Conservation (phyloP, 768 basidiomycete species). For the Boletus rubropictus region DNA sequence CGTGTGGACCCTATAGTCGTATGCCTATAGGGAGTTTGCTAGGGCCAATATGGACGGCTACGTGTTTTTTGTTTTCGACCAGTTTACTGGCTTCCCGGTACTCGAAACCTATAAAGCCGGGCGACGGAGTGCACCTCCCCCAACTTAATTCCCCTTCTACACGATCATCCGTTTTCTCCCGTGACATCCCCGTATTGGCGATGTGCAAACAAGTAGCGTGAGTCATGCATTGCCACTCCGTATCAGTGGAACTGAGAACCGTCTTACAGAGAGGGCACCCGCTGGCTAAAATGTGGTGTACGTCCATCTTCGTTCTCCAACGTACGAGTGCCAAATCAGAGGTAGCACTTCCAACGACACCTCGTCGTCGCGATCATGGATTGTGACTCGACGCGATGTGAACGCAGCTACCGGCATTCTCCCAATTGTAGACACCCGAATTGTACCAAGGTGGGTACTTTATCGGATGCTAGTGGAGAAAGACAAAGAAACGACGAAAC, state of each 20-base stretch:
- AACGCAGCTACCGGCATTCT: constrained; percentile 57
- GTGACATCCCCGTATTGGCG: constrained; percentile 1
- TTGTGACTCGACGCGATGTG: constrained; percentile 60
- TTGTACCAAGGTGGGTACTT: constrained; percentile 53
- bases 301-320: constrained; percentile 11
- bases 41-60: constrained; percentile 24
- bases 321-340: constrained; percentile 8
- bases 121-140: constrained; percentile 6
- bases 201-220: constrained; percentile 81
- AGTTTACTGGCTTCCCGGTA: constrained; percentile 20
- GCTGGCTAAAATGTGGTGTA: constrained; percentile 69
- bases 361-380: constrained; percentile 69
- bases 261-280: constrained; percentile 61
- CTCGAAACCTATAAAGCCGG: constrained; percentile 28
- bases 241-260: not conserved
- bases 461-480: constrained; percentile 6
- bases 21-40: constrained; percentile 19
- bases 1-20: constrained; percentile 26
- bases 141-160: constrained; percentile 12
- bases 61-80: constrained; percentile 24
- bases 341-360: constrained; percentile 75
- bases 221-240: not conserved
- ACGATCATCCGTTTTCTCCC: constrained; percentile 1
- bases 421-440: constrained; percentile 45
- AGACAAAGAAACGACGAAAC: not conserved